Conservation (phyloP, 345 rosid genomes). For the Iberis pinnata region DNA sequence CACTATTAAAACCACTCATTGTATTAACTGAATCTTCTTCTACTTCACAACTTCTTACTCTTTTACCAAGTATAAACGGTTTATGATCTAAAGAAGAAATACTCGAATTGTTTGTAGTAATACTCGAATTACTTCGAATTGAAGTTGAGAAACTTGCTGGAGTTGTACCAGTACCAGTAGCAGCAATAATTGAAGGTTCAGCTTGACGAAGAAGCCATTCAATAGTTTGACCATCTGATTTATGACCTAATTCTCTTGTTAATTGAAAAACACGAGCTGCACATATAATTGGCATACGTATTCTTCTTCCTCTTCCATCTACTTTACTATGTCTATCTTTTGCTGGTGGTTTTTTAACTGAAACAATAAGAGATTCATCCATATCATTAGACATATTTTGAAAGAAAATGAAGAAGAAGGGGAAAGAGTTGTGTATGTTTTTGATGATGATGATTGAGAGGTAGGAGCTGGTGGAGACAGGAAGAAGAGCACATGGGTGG, state of each 20-base stretch:
- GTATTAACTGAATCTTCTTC: conserved; percentile 56
- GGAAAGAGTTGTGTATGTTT: no score
- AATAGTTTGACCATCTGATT: conserved; percentile 96
- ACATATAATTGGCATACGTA: conserved; percentile 99
- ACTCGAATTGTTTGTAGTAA: no score
- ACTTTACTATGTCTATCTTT: conserved; percentile 98
- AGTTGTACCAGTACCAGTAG: conserved; percentile 93
- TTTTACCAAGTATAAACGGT: conserved; percentile 88
- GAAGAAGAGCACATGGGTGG: conserved; percentile 97
- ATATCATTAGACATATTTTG: no score
- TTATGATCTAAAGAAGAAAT: conserved; percentile 51
- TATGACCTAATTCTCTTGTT: conserved; percentile 94
- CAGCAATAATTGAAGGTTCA: conserved; percentile 96
- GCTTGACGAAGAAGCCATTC: conserved; percentile 99
- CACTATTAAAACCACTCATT: no score
- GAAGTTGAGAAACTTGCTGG: conserved; percentile 86
- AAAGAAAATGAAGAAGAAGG: background rate
- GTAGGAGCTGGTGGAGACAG: conserved; percentile 99
- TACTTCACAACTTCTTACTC: conserved; percentile 55
- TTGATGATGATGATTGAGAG: conserved; percentile 83
- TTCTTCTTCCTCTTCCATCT: conserved; percentile 91
- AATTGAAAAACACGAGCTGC: conserved; percentile 98
- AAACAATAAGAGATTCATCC: conserved; percentile 48
- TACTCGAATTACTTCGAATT: conserved; percentile 48
- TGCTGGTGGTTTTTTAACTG: conserved; percentile 79